A percentile compares a stretch with the other conserved stretches of the same genome.
Evolutionary conservation across 2,329 filamentous ascomycete genomes (phyloP).

Genomic region (Hawksworthiomyces lignivorus): DNA sequence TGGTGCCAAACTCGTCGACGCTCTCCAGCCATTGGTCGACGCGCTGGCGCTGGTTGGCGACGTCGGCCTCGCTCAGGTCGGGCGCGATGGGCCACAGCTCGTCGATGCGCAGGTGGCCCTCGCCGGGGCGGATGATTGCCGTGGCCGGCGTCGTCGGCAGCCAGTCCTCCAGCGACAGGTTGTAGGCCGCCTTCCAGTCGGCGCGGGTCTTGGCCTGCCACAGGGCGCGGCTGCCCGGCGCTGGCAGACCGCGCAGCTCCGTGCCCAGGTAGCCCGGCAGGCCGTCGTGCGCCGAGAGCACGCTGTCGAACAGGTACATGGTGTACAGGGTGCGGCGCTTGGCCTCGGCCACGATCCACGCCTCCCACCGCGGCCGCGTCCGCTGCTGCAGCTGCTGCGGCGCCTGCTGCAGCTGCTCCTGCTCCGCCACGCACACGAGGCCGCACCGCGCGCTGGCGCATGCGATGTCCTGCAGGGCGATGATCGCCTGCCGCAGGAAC

Average conservation of each 20-base stretch:
- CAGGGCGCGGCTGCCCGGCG: constrained; percentile 31
- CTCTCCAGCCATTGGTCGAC: constrained; percentile 42
- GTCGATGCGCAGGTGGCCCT: constrained; percentile 33
- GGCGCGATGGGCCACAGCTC: constrained; percentile 40
- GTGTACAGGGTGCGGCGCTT: constrained; percentile 43
- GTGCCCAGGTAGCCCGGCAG: constrained; percentile 40
- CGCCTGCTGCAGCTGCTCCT: constrained; percentile 13
- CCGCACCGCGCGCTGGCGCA: constrained; percentile 31
- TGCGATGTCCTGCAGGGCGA: constrained; percentile 44
- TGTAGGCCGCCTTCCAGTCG: constrained; percentile 37
- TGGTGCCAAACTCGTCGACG: constrained; percentile 46
- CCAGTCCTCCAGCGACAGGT: constrained; percentile 35
- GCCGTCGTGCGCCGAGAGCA: constrained; percentile 34
- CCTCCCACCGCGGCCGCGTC: constrained; percentile 39
- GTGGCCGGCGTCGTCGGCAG: constrained; percentile 13
- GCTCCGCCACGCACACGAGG: constrained; percentile 36
- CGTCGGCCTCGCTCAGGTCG: constrained; percentile 22
- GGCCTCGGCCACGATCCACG: constrained; percentile 45
- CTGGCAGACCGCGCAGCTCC: constrained; percentile 37
- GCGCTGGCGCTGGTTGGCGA: constrained; percentile 20
- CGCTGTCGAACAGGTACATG: constrained; percentile 46
- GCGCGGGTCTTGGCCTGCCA: constrained; percentile 33
- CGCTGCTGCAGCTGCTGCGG: no score
- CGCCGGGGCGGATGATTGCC: neutral
- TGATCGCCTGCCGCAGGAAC: constrained; percentile 35